Conservation (phyloP, 257 asterid species). For the Oldenlandia corymbosa region DNA sequence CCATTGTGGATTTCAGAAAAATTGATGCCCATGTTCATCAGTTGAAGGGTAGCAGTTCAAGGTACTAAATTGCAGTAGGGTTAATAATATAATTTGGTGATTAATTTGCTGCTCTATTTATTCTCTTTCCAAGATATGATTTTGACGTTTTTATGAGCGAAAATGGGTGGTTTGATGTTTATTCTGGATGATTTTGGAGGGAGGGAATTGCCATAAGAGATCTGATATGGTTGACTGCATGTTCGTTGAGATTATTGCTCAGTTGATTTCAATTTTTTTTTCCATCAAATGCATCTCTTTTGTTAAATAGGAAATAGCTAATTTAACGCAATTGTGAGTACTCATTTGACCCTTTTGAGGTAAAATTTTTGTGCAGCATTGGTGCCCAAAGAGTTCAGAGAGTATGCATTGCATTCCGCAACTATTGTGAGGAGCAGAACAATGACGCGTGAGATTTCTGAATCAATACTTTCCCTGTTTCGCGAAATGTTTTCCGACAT, state of each 20-base stretch:
- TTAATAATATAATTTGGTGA: no score
- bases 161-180: no score
- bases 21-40: constrained; percentile 40
- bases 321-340: not conserved
- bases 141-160: no score
- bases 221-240: not conserved
- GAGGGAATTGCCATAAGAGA: not conserved
- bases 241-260: no score
- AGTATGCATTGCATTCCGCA: constrained; percentile 42
- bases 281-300: not conserved
- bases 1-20: constrained; percentile 27
- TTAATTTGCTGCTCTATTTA: not conserved
- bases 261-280: not conserved
- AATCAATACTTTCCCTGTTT: no score
- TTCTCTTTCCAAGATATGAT: no score
- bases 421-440: constrained; percentile 60
- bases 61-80: no score
- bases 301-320: not conserved
- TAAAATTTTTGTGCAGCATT: constrained; percentile 18
- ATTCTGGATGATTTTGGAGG: not conserved
- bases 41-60: constrained; percentile 40
- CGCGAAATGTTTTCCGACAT: no score
- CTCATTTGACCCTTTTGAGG: not conserved
- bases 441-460: constrained; percentile 57
- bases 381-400: constrained; percentile 36